Base-by-base conservation (phyloP, 805 yeast genomes). In the Lachancea thermotolerans region DNA sequence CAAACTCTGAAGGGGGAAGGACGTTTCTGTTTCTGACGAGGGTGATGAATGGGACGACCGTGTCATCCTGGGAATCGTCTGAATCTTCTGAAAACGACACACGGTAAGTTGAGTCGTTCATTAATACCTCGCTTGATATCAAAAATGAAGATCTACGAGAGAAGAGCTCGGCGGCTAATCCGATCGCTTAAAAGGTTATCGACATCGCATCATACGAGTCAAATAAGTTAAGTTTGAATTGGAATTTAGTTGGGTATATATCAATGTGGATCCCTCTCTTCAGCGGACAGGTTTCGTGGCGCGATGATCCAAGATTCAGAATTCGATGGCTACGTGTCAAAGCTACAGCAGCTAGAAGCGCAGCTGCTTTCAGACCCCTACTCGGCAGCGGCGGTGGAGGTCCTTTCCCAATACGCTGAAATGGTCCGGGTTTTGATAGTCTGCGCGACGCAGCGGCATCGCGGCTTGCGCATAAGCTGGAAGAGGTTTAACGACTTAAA, bases 1-100 rank as follows among this genome's bases (percentile, higher is more conserved):
- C 18, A 34, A 54, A 54, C 4, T 37, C 37, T 10, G 18, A 33
- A 6, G 56, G 56, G n/a, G 56, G 58, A 14, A 50, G 35, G 2
- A 27, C 33, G 7, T 29, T 15, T 7, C n/a, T 21, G 4, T 14
- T 30, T 30, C 14, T 30, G 4, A 30, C 33, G 33, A 30, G 37
- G 12, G 17, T n/a, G 2, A 21, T 15, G 10, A 40, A 15, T 2
- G 37, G 29, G 14, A 27, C 27, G 4, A 34, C 43, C 10, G 34
- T 40, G 37, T 35, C 39, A 10, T 41, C 39, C 9, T 35, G 28
- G 18, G 12, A n/a, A 10, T 35, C 45, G 33, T 30, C 33, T 9
- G 33, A 30, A 8, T 30, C 33, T 11, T 30, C 33, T 9, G 33
- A 30, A 8, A 30, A 30, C 8, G 14, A 14, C 5, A 30, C 8